These are phyloP conservation scores for Anisodus tanguticus DNA, from an alignment of 257 asterid species.

Conservation along the genomic window DNA sequence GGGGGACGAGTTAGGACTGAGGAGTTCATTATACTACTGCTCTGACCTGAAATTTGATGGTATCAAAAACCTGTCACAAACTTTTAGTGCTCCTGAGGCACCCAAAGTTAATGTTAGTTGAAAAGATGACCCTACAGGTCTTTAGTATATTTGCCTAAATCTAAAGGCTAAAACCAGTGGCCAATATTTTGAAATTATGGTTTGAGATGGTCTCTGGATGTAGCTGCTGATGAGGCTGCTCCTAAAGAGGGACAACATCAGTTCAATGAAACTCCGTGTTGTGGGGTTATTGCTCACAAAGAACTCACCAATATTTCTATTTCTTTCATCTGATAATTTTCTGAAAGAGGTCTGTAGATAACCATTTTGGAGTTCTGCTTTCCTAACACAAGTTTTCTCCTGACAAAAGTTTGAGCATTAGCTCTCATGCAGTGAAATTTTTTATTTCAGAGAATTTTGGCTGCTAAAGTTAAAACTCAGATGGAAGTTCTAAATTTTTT, in stretches of 20 bases:
- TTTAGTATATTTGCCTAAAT: neutral
- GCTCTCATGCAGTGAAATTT: neutral
- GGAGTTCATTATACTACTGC: neutral
- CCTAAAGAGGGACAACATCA: neutral
- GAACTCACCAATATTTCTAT: neutral
- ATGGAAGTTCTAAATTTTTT: neutral
- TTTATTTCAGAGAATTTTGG: neutral
- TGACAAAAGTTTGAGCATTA: neutral
- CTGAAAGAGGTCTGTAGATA: neutral
- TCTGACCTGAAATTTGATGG: neutral
- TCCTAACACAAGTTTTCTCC: neutral
- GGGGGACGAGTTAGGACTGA: neutral
- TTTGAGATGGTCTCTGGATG: neutral
- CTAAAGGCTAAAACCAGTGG: neutral
- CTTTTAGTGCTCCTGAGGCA: neutral
- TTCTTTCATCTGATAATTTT: neutral
- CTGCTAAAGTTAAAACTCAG: slow-evolving; percentile 1
- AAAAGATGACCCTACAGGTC: neutral
- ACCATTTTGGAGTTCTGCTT: neutral
- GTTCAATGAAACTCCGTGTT: neutral
- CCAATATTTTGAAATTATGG: neutral
- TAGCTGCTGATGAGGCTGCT: slow-evolving; percentile 15
- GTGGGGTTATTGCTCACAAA: neutral
- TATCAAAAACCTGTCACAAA: neutral
- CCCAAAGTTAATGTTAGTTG: neutral